Base-by-base conservation (phyloP, 2,329 filamentous ascomycete species). In the Dryadomyces sulphureus region DNA sequence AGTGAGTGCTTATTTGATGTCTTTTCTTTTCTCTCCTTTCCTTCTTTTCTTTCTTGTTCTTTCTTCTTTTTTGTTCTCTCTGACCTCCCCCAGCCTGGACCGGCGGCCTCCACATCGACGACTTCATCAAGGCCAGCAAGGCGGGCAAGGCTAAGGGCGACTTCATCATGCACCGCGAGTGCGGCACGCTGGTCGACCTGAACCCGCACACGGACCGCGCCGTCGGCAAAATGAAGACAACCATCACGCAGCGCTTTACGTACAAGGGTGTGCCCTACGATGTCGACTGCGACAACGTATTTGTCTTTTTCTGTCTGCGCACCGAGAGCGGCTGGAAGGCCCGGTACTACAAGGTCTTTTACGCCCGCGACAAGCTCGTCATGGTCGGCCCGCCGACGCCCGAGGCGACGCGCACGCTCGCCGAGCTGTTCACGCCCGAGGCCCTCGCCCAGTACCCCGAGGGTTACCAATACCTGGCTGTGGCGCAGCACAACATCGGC, bases 231-330 rank as follows among this genome's bases (percentile, higher is more conserved):
- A 52, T 52, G 50, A 52, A 52, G 50, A 48, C 68, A 8, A 72
- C 69, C 45, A 72, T 73, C 58, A 72, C 69, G 5, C 69, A 72
- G 54, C 65, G 68, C 39, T 69, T 71, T 58, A 40, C 20, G 12
- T 45, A 44, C 24, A 55, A 60, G 27, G 59, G 60, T 45, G 52
- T 60, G 47, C 56, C 62, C 49, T 68, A 63, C 52, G 68, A 72
- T 51, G 62, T 70, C 44, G 68, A 71, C 57, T 70, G 68, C 55
- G 68, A 71, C 56, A 66, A 62, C 51, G 65, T 64, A 19, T 70
- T 70, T 56, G 60, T 69, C 50, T 69, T 69, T 60, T 69, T 69
- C 56, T 67, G 62, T 54, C 41, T 32, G 24, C 19, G 41, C n/a
- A 38, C 14, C 17, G 24, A 41, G 14, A 16, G 24, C 3, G 45